Base-by-base conservation (phyloP, 441 rosid genomes). In the Bocquillonia castaneifolia region DNA sequence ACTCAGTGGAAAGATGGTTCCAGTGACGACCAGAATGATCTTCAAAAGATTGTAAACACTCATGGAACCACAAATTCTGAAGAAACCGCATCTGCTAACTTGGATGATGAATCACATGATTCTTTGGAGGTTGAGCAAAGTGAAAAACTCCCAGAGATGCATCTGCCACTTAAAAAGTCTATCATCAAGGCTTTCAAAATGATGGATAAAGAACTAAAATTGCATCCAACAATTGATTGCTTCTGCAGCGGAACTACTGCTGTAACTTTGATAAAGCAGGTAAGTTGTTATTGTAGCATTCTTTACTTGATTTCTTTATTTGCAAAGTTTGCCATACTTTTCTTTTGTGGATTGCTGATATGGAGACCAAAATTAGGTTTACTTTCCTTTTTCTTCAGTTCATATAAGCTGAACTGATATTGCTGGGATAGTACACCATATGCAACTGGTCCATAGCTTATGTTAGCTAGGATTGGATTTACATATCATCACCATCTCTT, bases 161-260 rank as follows among this genome's bases (percentile, higher is more conserved):
- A 78, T 76, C 75, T 72, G 68, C 79, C 87, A 0, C 84, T 95
- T 62, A 89, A 87, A 79, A 90, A 84, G 70, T 82, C 95, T 2
- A 84, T 92, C 79, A 74, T 92, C 69, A 88, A 84, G 83, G 89
- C 98, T 67, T 95, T 87, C 77, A 90, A 83, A 78, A 79, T 89
- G 72, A 92, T 92, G 99, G 99, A 95, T 64, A 85, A 91, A 79
- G 99, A 95, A 66, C 86, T 95, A 23, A 88, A 86, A 67, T 72
- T 82, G 82, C 85, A 86, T 69, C 75, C 85, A 60, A 82, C 70
- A 39, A 83, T 89, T 67, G 93, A 95, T 75, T 90, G 97, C 78
- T 90, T 81, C 80, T 95, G 99, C 83, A 92, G 99, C 74, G 99
- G 99, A 44, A 85, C 98, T 29, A 95, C 99, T 22, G 97, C 98